These are phyloP conservation scores for Penicillium olsonii DNA, from an alignment of 2,329 filamentous ascomycete species.

Conservation along the genomic window DNA sequence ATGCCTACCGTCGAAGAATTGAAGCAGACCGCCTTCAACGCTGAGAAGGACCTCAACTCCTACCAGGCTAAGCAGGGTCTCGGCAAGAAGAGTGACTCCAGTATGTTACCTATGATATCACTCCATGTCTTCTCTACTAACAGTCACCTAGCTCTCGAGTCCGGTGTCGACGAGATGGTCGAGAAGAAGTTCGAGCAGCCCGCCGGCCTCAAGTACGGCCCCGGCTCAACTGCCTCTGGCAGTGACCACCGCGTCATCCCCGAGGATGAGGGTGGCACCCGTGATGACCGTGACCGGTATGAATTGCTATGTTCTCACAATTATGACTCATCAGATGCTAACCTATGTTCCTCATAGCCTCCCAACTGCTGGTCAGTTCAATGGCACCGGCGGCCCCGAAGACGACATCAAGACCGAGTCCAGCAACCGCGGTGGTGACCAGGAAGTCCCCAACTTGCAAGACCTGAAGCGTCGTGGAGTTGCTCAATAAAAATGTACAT, in stretches of 20 bases:
- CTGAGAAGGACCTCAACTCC: conserved; percentile 44
- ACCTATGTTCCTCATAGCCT: conserved; percentile 24
- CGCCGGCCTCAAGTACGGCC: conserved; percentile 40
- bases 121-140: neutral
- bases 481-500: conserved; percentile 15
- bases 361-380: conserved; percentile 38
- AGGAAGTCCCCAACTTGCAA: conserved; percentile 28
- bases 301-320: conserved; percentile 2
- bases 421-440: conserved; percentile 29
- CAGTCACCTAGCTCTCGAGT: conserved; percentile 36
- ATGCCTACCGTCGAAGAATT: conserved; percentile 29
- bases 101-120: conserved; percentile 26
- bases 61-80: conserved; percentile 42
- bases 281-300: conserved; percentile 41
- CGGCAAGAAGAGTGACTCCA: conserved; percentile 41
- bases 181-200: conserved; percentile 39
- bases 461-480: conserved; percentile 26
- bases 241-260: conserved; percentile 44
- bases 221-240: conserved; percentile 34
- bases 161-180: conserved; percentile 44
- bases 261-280: conserved; percentile 43
- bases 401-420: conserved; percentile 33
- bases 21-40: conserved; percentile 30
- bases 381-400: conserved; percentile 38
- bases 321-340: neutral